Percentiles rank a stretch among this genome's conserved stretches.
Conservation (phyloP, 2,329 filamentous ascomycete genomes). For the Blastomyces parvus region DNA sequence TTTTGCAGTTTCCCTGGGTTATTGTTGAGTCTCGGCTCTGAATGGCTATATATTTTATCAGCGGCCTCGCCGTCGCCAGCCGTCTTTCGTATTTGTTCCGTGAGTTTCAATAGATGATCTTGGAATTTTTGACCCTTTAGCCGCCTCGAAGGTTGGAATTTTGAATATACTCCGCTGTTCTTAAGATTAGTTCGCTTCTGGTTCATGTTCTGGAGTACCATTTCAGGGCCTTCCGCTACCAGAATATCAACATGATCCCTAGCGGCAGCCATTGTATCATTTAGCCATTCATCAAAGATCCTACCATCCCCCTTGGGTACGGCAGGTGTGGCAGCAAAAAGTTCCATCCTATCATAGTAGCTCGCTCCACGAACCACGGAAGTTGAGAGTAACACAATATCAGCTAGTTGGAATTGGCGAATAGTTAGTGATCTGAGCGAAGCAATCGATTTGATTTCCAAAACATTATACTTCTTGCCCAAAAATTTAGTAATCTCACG, state of each 20-base stretch:
- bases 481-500: slow-evolving; percentile 46
- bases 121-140: slow-evolving; percentile 24
- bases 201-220: slow-evolving; percentile 26
- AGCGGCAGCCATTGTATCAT: slow-evolving; percentile 35
- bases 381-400: slow-evolving; percentile 49
- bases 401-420: slow-evolving; percentile 38
- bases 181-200: slow-evolving; percentile 24
- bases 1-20: slow-evolving; percentile 3
- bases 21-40: not conserved
- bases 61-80: not conserved
- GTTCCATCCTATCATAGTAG: slow-evolving; percentile 44
- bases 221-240: slow-evolving; percentile 21
- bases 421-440: slow-evolving; percentile 38
- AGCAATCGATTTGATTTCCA: slow-evolving; percentile 34
- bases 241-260: slow-evolving; percentile 34
- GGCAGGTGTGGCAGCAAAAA: slow-evolving; percentile 41
- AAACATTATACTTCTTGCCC: slow-evolving; percentile 33
- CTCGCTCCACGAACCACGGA: slow-evolving; percentile 37
- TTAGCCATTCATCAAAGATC: slow-evolving; percentile 47
- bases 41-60: not conserved
- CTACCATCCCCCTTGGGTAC: slow-evolving; percentile 35
- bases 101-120: slow-evolving; percentile 16
- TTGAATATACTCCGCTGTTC: slow-evolving; percentile 31
- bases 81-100: slow-evolving; percentile 7
- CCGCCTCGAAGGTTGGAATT: slow-evolving; percentile 29